Percentiles rank a stretch among this genome's conserved stretches.
Conservation (phyloP, 108 stramenopile genomes). For the Skeletonema menzelii region DNA sequence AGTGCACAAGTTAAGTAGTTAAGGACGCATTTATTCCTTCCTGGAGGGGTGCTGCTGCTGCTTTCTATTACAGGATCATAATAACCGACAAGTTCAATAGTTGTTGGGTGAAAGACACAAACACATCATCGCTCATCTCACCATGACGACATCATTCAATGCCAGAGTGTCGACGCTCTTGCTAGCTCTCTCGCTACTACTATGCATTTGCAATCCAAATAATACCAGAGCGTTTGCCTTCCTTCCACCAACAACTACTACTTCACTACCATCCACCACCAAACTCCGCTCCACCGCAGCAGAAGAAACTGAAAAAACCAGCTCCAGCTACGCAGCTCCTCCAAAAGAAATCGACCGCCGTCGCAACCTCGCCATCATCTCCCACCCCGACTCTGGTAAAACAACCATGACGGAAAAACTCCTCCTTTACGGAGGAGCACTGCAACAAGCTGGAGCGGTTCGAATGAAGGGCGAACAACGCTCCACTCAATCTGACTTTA, state of each 20-base stretch:
- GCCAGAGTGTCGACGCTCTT: neutral
- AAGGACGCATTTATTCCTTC: no score
- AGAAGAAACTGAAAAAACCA: neutral
- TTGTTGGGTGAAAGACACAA: neutral
- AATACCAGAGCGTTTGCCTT: neutral
- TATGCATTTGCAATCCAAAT: neutral
- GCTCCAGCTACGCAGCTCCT: constrained; percentile 44
- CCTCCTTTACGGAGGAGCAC: constrained; percentile 87
- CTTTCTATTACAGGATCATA: no score
- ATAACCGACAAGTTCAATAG: no score
- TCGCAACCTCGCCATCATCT: constrained; percentile 95
- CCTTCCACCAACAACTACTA: neutral
- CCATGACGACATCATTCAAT: neutral
- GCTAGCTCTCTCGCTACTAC: neutral
- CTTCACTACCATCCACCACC: neutral
- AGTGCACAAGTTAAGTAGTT: no score
- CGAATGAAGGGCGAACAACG: constrained; percentile 89
- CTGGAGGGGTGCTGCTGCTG: no score
- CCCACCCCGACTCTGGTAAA: constrained; percentile 95
- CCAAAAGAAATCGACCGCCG: constrained; percentile 77
- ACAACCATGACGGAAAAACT: constrained; percentile 98
- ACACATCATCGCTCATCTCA: neutral
- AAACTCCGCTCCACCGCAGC: neutral
- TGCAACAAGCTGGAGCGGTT: constrained; percentile 95
- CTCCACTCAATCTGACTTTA: constrained; percentile 86